Base-by-base conservation (phyloP, 306 rosid genomes). In the Cotoneaster glaucophyllus region DNA sequence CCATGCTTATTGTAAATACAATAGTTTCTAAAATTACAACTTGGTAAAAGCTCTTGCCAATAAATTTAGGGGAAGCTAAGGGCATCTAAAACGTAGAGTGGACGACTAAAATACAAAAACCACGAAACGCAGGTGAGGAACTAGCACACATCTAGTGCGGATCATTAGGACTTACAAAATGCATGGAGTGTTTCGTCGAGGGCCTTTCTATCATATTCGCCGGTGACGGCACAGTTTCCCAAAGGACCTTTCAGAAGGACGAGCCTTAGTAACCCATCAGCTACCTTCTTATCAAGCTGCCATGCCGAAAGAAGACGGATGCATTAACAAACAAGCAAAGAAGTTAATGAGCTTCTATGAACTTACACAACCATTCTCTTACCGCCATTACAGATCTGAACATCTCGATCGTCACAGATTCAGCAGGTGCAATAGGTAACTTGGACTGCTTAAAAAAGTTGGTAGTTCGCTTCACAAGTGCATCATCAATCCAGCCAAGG, bases 231-330 rank as follows among this genome's bases (percentile, higher is more conserved):
- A 21, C 97, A 96, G 75, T 87, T 92, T 11, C 99, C 98, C 31
- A 92, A 85, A 82, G 97, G 88, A 78, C 99, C 99, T 80, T 85
- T 92, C 53, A 92, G 85, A 80, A 96, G 97, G 76, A 90, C 87
- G 74, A 96, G 98, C 70, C 98, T 86, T 44, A 90, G 88, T 67
- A 96, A 83, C 50, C 99, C 98, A 69, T 92, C 98, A 53, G 98
- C 99, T 37, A 96, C 98, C 88, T 92, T 96, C 87, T 92, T 89
- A 82, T 92, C 99, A 26, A 96, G 94, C 97, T 96, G 90, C 76
- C 75, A 83, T 61, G 61, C 67, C 82, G 52, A 63, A 79, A 67
- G 29, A 80, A 80, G 71, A 72, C 18, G 70, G 74, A 78, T 39
- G 25, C 39, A 69, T 79, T 57, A 63, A 52, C 71, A 59, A 70